phyloP scores from a whole-genome alignment of 2,329 filamentous ascomycete species.

The Metarhizium album region DNA sequence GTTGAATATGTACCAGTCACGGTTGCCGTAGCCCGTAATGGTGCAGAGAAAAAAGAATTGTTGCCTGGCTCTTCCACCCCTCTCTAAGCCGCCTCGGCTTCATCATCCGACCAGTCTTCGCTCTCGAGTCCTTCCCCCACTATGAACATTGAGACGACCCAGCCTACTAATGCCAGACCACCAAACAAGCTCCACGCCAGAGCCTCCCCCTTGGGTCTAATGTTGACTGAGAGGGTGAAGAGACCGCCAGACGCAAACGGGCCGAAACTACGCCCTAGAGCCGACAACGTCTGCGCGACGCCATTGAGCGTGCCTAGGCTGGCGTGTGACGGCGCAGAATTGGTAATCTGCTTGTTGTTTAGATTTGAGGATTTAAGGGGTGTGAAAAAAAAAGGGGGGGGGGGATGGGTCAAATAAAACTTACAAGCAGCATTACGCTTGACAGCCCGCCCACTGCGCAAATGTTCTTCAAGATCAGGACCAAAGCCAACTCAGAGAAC shows the following conservation, averaged over 20 bases:
- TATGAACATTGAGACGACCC: slow-evolving; percentile 69
- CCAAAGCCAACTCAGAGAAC: slow-evolving; percentile 68
- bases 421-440: slow-evolving; percentile 75
- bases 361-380: neutral
- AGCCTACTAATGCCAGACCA: slow-evolving; percentile 70
- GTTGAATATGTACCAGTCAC: neutral
- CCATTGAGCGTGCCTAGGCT: slow-evolving; percentile 87
- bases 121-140: slow-evolving; percentile 51
- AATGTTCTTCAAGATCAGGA: slow-evolving; percentile 81
- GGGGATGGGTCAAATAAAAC: slow-evolving; percentile 16
- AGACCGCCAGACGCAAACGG: slow-evolving; percentile 81
- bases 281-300: slow-evolving; percentile 85
- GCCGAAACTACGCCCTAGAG: slow-evolving; percentile 76
- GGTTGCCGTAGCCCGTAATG: neutral
- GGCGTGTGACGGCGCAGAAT: slow-evolving; percentile 76
- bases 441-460: slow-evolving; percentile 83
- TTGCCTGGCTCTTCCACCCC: neutral
- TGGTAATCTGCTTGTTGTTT: slow-evolving; percentile 60
- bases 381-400: neutral
- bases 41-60: slow-evolving; percentile 5
- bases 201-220: slow-evolving; percentile 71
- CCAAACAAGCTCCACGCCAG: slow-evolving; percentile 83
- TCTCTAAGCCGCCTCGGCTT: slow-evolving; percentile 3
- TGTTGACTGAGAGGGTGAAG: slow-evolving; percentile 65
- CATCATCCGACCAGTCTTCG: slow-evolving; percentile 35